Conservation (phyloP, 345 rosid species). For the Noccaea bulbosa region DNA sequence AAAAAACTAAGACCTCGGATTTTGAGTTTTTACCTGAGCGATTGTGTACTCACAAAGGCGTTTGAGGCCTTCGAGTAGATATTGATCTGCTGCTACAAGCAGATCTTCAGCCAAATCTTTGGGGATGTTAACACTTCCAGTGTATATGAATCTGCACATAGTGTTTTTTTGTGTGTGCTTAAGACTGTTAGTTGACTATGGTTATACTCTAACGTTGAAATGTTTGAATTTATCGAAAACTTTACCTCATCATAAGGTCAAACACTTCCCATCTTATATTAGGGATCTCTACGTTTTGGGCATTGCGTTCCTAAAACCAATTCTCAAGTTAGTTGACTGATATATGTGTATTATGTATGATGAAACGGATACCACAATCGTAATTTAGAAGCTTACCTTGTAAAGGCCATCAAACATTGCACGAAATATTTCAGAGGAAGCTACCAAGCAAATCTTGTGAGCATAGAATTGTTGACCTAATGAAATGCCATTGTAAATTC, state of each 20-base stretch:
- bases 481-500: slow-evolving; percentile 19
- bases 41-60: slow-evolving; percentile 71
- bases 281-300: slow-evolving; percentile 76
- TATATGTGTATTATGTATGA: not conserved
- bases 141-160: slow-evolving; percentile 66
- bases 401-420: slow-evolving; percentile 89
- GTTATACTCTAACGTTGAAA: not conserved
- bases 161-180: slow-evolving; percentile 2
- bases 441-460: slow-evolving; percentile 76
- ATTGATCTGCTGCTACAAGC: slow-evolving; percentile 84
- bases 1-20: not conserved
- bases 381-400: slow-evolving; percentile 50
- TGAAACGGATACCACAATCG: not conserved
- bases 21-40: slow-evolving; percentile 55
- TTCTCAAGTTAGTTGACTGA: slow-evolving; percentile 23
- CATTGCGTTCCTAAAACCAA: slow-evolving; percentile 63
- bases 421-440: slow-evolving; percentile 76
- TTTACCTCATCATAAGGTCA: slow-evolving; percentile 76
- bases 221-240: not conserved
- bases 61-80: slow-evolving; percentile 73
- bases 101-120: slow-evolving; percentile 66
- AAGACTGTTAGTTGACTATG: not conserved
- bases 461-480: slow-evolving; percentile 71
- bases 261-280: slow-evolving; percentile 79
- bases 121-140: slow-evolving; percentile 58